Percentiles rank a stretch among this genome's conserved stretches.
phyloP scores from a whole-genome alignment of 305 asterid genomes.

The Fraxinus velutina region DNA sequence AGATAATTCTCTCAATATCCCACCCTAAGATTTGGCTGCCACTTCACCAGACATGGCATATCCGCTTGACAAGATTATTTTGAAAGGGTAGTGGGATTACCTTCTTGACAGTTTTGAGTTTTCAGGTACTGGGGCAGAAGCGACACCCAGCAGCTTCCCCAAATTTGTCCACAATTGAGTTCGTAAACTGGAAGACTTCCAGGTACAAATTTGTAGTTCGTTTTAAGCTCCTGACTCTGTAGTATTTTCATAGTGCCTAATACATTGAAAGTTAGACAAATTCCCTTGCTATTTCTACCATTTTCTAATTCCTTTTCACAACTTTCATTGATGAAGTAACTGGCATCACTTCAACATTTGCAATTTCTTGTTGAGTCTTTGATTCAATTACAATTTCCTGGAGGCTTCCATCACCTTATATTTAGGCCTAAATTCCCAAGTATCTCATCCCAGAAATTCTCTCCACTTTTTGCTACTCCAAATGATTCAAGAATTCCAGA shows the following conservation, averaged over 20 bases:
- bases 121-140: constrained; percentile 34
- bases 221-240: background rate
- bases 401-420: background rate
- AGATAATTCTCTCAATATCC: constrained; percentile 44
- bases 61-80: constrained; percentile 74
- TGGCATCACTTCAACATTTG: background rate
- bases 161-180: constrained; percentile 66
- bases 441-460: constrained; percentile 58
- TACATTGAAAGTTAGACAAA: background rate
- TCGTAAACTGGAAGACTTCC: constrained; percentile 34
- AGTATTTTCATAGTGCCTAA: background rate
- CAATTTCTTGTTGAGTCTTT: background rate
- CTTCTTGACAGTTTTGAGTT: constrained; percentile 57
- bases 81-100: constrained; percentile 74
- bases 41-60: constrained; percentile 55
- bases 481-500: constrained; percentile 42
- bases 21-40: constrained; percentile 69
- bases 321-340: background rate
- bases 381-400: background rate
- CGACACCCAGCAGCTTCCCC: constrained; percentile 49
- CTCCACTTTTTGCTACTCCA: constrained; percentile 46
- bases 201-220: constrained; percentile 43
- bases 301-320: too few species aligned
- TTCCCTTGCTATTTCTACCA: background rate
- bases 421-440: constrained; percentile 36